Evolutionary conservation across 352 stramenopile species (phyloP), one percentile per base, ranked within the genome.

Genomic region (Globisporangium echinulatum): DNA sequence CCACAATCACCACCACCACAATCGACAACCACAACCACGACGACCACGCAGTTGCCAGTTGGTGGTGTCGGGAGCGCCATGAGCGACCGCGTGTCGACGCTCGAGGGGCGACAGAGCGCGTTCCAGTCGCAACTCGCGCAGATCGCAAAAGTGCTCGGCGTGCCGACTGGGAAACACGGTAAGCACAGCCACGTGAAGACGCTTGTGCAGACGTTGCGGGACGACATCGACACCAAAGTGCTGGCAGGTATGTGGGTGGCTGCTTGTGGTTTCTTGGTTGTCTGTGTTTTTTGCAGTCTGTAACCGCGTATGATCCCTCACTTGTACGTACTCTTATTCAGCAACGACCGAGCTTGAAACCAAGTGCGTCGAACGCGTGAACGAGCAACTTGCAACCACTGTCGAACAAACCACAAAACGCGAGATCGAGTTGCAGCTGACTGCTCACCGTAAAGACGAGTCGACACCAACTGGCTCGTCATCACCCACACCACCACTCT

Each of bases 91-190:
- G 81, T 93, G 33, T 92, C 82, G 42, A 92, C 82, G 40, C 56
- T 92, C 10, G 82, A 92, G 63, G 82, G 82, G 17, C 73, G 82
- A 15, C 82, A 92, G 56, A 88, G 77, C 47, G 79, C 82, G 37
- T 92, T 92, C 64, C 82, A 92, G 74, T 92, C 82, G 40, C 82
- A 92, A 59, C 42, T 92, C 17, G 82, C 82, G 42, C 82, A 92
- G 63, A 86, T 92, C 58, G 79, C 78, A 6, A 88, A 90, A 43
- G 74, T 88, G 1, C 58, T 92, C 3, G 76, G 76, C 15, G 79
- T 90, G 8, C 75, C 83, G 0, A 72, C 75, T 42, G 81, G 83
- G 36, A 90, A 87, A 48, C 67, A 73, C n/a, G 71, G 71, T 37
- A 92, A 92, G 67, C 71, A 86, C 62, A 82, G 66, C 61, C 77